Percentiles rank a stretch among this genome's conserved stretches.
Conservation (phyloP, 352 stramenopile species). For the Globisporangium cystogenes region DNA sequence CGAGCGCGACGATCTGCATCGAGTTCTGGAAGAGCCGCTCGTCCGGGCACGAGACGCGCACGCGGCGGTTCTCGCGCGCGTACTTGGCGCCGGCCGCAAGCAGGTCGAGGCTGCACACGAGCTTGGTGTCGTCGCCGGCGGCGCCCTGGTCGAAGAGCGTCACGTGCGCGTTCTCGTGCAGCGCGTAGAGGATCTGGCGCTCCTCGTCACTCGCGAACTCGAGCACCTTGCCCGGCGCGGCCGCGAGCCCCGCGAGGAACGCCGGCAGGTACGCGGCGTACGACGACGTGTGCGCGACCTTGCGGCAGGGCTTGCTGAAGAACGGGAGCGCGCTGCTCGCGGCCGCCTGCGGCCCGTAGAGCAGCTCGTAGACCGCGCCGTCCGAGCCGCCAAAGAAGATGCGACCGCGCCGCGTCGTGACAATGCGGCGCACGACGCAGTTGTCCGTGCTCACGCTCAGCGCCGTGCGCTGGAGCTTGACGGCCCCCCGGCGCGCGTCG, state of each 20-base stretch:
- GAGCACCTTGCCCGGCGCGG: constrained; percentile 77
- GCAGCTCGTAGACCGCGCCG: constrained; percentile 92
- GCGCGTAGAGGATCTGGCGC: constrained; percentile 88
- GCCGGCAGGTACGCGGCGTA: constrained; percentile 73
- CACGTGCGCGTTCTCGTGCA: constrained; percentile 79
- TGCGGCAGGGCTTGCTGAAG: constrained; percentile 81
- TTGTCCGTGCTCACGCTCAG: constrained; percentile 92
- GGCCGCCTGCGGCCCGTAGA: constrained; percentile 54
- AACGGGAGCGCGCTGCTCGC: constrained; percentile 25
- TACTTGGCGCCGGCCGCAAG: constrained; percentile 72
- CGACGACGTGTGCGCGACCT: constrained; percentile 89
- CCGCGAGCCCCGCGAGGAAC: constrained; percentile 73
- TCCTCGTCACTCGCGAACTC: constrained; percentile 87
- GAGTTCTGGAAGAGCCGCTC: constrained; percentile 68
- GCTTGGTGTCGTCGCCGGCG: constrained; percentile 44
- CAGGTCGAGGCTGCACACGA: constrained; percentile 67
- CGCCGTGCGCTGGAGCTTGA: constrained; percentile 78
- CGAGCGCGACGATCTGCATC: constrained; percentile 69
- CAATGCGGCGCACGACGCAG: constrained; percentile 90
- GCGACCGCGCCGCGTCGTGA: constrained; percentile 77
- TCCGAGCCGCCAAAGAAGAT: constrained; percentile 97
- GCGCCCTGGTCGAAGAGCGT: constrained; percentile 69
- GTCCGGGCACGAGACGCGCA: constrained; percentile 76
- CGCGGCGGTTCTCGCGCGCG: constrained; percentile 75
- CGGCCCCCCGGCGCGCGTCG: constrained; percentile 18